These are phyloP conservation scores for Beauveria bassiana DNA, from an alignment of 2,329 filamentous ascomycete genomes.

Conservation along the genomic window DNA sequence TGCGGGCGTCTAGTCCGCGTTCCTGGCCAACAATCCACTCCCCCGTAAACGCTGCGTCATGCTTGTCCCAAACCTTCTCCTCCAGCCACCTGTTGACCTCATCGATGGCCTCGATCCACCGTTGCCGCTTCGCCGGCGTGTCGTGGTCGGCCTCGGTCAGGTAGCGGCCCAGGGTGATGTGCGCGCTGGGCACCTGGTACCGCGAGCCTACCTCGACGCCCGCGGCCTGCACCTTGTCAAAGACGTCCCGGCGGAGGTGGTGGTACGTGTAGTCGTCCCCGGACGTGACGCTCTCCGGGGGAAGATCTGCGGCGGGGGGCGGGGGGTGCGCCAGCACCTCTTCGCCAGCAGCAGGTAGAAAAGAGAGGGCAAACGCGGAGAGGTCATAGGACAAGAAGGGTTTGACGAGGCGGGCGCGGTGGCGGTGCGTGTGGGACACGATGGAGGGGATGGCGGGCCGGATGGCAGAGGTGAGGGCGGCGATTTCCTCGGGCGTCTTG, in stretches of 20 bases:
- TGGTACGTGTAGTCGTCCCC: slow-evolving; percentile 78
- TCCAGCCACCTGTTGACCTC: slow-evolving; percentile 70
- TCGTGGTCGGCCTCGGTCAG: slow-evolving; percentile 59
- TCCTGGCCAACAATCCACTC: slow-evolving; percentile 89
- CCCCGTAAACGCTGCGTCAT: slow-evolving; percentile 39
- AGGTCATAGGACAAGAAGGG: slow-evolving; percentile 79
- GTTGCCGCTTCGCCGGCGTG: slow-evolving; percentile 47
- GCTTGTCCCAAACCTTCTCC: slow-evolving; percentile 58
- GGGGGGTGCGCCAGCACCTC: slow-evolving; percentile 27
- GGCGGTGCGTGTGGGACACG: slow-evolving; percentile 55
- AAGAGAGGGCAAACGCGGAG: slow-evolving; percentile 78
- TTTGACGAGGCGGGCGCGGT: slow-evolving; percentile 70
- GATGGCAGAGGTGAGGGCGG: slow-evolving; percentile 50
- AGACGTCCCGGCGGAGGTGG: slow-evolving; percentile 77
- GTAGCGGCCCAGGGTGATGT: slow-evolving; percentile 82
- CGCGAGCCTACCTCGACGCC: slow-evolving; percentile 67
- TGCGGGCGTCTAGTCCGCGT: slow-evolving; percentile 67
- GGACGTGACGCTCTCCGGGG: slow-evolving; percentile 28
- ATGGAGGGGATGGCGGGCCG: slow-evolving; percentile 49
- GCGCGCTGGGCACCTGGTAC: slow-evolving; percentile 83
- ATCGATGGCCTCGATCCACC: slow-evolving; percentile 65
- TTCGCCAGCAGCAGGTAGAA: slow-evolving; percentile 70
- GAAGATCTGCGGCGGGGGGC: slow-evolving; percentile 25
- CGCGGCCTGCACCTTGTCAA: slow-evolving; percentile 48
- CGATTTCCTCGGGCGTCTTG: slow-evolving; percentile 61